Percentiles rank a stretch among this genome's conserved stretches.
Conservation (phyloP, 2,329 filamentous ascomycete species). For the Aspergillus sp. region DNA sequence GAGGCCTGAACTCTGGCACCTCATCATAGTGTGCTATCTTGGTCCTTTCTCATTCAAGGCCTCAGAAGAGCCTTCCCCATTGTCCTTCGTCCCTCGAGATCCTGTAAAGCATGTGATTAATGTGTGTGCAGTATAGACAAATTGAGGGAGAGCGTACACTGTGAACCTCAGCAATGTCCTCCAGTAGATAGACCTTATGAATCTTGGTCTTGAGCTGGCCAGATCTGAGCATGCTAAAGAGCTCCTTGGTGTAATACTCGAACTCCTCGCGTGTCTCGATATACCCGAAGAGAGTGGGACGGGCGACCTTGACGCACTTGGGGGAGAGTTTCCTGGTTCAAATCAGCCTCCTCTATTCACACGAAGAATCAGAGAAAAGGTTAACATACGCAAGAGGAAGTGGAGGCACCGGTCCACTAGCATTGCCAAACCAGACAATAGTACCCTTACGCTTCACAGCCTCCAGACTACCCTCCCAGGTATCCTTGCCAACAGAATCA, state of each 20-base stretch:
- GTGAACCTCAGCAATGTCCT: slow-evolving; percentile 56
- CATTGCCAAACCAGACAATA: slow-evolving; percentile 78
- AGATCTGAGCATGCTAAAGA: slow-evolving; percentile 69
- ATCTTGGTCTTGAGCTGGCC: slow-evolving; percentile 72
- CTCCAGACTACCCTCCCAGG: slow-evolving; percentile 76
- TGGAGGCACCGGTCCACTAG: slow-evolving; percentile 75
- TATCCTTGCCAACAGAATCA: slow-evolving; percentile 81
- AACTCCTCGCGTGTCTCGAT: slow-evolving; percentile 68
- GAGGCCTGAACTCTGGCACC: no score
- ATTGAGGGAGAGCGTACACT: no score
- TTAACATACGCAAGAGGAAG: slow-evolving; percentile 46
- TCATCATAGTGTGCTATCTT: no score
- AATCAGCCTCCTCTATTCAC: background rate
- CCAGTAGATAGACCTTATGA: slow-evolving; percentile 74
- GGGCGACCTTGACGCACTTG: slow-evolving; percentile 75
- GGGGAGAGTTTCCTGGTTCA: slow-evolving; percentile 51
- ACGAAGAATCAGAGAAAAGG: no score
- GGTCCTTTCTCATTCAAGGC: no score
- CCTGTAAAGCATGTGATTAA: no score
- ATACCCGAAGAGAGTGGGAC: slow-evolving; percentile 74
- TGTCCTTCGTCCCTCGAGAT: no score
- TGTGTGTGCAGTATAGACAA: no score
- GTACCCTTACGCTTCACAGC: slow-evolving; percentile 74
- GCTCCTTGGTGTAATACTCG: slow-evolving; percentile 66
- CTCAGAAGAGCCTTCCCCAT: no score